Evolutionary conservation across 495 filamentous ascomycete species (phyloP).

Genomic region (Halenospora varia): DNA sequence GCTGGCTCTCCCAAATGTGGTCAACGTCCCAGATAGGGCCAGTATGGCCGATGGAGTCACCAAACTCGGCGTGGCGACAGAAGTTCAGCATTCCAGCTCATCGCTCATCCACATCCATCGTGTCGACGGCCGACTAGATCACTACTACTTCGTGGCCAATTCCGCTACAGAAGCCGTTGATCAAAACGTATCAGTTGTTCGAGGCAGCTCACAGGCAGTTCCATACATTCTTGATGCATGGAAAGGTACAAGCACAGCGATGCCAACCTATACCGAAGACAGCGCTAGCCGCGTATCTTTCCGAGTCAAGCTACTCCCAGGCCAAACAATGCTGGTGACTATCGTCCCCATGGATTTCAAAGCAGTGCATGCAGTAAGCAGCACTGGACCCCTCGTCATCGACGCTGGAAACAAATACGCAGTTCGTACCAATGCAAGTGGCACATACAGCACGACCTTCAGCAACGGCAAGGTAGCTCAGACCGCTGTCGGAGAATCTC

Average conservation of each 20-base stretch:
- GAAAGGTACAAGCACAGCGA: not conserved
- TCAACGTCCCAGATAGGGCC: conserved; percentile 1
- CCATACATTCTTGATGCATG: not conserved
- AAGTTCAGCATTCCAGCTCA: conserved; percentile 2
- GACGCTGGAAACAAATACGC: not conserved
- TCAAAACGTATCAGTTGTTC: not conserved
- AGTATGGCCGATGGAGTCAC: conserved; percentile 1
- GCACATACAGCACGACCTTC: not conserved
- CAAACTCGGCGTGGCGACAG: not conserved
- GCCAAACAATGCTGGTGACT: conserved; percentile 6
- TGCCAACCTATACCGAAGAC: not conserved
- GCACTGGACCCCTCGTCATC: not conserved
- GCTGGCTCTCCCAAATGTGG: conserved; percentile 2
- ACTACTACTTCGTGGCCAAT: conserved; percentile 6
- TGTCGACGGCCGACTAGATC: conserved; percentile 7
- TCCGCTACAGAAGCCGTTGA: conserved; percentile 1
- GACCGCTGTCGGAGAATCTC: not conserved
- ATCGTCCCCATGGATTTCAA: not conserved
- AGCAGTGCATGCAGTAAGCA: not conserved
- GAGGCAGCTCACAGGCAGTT: not conserved
- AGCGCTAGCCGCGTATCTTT: conserved; percentile 1
- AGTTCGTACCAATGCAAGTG: conserved; percentile 1
- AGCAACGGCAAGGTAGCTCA: not conserved
- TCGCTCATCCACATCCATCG: conserved; percentile 5
- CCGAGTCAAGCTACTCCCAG: not conserved